Percentiles rank a stretch among this genome's conserved stretches.
Evolutionary conservation across 2,329 filamentous ascomycete species (phyloP).

Genomic region (Alternaria viburni): DNA sequence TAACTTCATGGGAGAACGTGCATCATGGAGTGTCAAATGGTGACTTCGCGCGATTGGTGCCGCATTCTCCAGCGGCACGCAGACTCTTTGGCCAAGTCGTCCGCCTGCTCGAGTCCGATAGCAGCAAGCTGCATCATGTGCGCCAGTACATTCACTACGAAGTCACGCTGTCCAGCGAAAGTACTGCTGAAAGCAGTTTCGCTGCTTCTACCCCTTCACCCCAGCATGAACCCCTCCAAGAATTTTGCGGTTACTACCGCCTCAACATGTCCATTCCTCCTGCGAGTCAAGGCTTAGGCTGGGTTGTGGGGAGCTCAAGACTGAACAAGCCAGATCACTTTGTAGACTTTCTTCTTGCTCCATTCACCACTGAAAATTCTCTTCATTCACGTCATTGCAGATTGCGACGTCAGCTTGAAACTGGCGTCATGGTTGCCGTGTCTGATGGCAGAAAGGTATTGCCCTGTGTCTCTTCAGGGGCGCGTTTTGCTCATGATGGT

Average conservation of each 20-base stretch:
- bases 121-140: neutral
- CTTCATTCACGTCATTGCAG: constrained; percentile 1
- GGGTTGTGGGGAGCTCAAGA: constrained; percentile 5
- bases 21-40: neutral
- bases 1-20: neutral
- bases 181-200: constrained; percentile 1
- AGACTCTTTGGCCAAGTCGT: neutral
- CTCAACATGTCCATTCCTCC: constrained; percentile 6
- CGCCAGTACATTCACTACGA: constrained; percentile 5
- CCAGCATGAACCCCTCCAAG: neutral
- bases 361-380: neutral
- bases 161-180: neutral
- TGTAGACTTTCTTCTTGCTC: constrained; percentile 7
- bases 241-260: constrained; percentile 5
- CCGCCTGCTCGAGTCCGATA: neutral
- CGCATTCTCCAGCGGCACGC: neutral
- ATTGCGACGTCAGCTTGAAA: constrained; percentile 1
- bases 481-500: neutral
- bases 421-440: neutral
- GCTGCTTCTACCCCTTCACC: neutral
- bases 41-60: neutral
- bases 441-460: constrained; percentile 7
- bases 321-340: neutral
- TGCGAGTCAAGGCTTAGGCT: constrained; percentile 1
- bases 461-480: neutral